phyloP scores from a whole-genome alignment of 2,329 filamentous ascomycete genomes.

The Capronia americana region DNA sequence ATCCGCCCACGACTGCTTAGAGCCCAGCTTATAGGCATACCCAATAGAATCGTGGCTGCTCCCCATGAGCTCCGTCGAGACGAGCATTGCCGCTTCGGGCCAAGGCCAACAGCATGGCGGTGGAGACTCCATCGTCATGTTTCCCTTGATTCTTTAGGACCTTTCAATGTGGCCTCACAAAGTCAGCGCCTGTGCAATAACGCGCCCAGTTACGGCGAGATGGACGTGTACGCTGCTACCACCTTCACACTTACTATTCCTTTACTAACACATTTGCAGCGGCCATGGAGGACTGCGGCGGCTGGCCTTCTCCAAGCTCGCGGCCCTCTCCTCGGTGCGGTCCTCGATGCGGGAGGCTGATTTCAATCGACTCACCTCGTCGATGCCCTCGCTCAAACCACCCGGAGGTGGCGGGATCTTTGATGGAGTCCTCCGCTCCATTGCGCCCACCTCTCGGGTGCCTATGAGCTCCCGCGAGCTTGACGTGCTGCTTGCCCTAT shows the following conservation, averaged over 20 bases:
- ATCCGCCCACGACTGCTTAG: too few species aligned
- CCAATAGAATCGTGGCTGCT: not conserved
- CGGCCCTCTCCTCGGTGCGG: slow-evolving; percentile 49
- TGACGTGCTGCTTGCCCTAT: slow-evolving; percentile 88
- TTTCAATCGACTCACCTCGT: slow-evolving; percentile 47
- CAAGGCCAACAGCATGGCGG: not conserved
- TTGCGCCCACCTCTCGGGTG: slow-evolving; percentile 47
- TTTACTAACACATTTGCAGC: slow-evolving; percentile 23
- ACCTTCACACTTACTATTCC: not conserved
- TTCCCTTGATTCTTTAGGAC: slow-evolving; percentile 1
- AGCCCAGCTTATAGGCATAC: not conserved
- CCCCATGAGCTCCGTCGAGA: not conserved
- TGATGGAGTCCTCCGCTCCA: slow-evolving; percentile 48
- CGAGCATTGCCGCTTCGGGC: not conserved
- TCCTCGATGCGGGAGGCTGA: slow-evolving; percentile 42
- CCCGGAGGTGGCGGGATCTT: slow-evolving; percentile 42
- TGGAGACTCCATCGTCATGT: slow-evolving; percentile 2
- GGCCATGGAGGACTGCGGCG: slow-evolving; percentile 44
- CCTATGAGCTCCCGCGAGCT: slow-evolving; percentile 78
- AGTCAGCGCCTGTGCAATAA: slow-evolving; percentile 6
- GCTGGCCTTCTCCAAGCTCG: slow-evolving; percentile 53
- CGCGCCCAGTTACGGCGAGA: slow-evolving; percentile 22
- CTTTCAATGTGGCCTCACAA: slow-evolving; percentile 7
- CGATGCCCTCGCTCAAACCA: slow-evolving; percentile 41
- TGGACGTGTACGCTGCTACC: slow-evolving; percentile 30